Conservation (phyloP, 1,284 basidiomycete species). For the Fomes fomentarius region DNA sequence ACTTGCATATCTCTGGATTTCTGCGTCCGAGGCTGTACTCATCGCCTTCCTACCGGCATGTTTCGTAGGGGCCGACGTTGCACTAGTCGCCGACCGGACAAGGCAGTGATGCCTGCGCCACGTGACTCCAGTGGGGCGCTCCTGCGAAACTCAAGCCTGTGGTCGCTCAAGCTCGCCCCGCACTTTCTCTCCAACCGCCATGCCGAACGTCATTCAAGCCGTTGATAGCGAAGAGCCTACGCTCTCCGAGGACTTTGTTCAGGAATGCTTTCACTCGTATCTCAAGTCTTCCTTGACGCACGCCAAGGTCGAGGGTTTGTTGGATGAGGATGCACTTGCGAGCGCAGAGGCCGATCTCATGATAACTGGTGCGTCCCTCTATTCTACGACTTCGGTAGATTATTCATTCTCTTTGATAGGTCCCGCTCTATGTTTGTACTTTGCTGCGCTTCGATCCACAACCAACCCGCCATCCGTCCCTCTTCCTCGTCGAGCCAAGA, state of each 20-base stretch:
- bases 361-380: constrained; percentile 64
- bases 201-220: constrained; percentile 17
- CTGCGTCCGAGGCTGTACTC: no score
- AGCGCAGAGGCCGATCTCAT: constrained; percentile 80
- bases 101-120: no score
- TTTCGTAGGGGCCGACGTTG: no score
- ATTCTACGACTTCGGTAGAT: background rate
- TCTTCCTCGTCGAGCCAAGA: constrained; percentile 47
- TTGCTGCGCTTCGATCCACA: constrained; percentile 65
- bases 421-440: constrained; percentile 69
- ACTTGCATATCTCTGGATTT: no score
- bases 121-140: background rate
- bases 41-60: no score
- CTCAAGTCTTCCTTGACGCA: constrained; percentile 75
- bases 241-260: constrained; percentile 65
- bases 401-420: constrained; percentile 37
- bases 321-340: constrained; percentile 70
- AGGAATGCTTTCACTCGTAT: constrained; percentile 79
- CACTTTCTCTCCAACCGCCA: background rate
- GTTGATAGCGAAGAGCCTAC: constrained; percentile 18
- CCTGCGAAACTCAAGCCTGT: background rate
- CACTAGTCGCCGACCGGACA: no score
- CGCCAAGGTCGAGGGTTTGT: constrained; percentile 72
- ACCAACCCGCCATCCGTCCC: constrained; percentile 65
- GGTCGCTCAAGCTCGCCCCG: background rate